Conservation (phyloP, 805 yeast species). For the Saccharomycopsis oosterbeekiorum region DNA sequence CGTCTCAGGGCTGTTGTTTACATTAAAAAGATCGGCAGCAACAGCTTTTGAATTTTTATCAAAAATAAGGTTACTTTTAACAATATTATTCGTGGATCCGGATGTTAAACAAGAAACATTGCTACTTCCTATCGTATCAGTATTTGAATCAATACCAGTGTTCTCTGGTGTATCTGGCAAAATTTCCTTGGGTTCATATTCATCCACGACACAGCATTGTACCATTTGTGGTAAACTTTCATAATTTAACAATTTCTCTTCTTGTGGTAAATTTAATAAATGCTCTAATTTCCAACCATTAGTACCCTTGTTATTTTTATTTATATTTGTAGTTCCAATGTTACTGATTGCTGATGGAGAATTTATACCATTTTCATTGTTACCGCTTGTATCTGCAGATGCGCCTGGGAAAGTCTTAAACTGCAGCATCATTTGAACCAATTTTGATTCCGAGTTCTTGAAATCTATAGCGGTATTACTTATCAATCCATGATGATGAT, state of each 20-base stretch:
- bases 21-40: not conserved
- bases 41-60: no score
- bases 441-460: constrained; percentile 29
- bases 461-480: constrained; percentile 17
- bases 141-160: not conserved
- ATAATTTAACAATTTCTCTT: constrained; percentile 35
- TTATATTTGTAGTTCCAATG: not conserved
- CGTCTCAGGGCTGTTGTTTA: not conserved
- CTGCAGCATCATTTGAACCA: constrained; percentile 35
- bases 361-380: not conserved
- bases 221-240: constrained; percentile 52
- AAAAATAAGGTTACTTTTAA: not conserved
- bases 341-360: not conserved
- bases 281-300: constrained; percentile 51
- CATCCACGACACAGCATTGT: constrained; percentile 48
- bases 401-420: constrained; percentile 31
- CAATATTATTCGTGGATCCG: not conserved
- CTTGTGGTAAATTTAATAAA: constrained; percentile 38
- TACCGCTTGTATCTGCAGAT: not conserved
- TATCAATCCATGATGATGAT: constrained; percentile 8
- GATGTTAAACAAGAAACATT: not conserved
- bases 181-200: constrained; percentile 24
- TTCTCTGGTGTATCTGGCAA: not conserved
- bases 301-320: constrained; percentile 5
- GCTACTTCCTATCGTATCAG: not conserved